Percentiles rank a stretch among this genome's conserved stretches.
Conservation (phyloP, 441 rosid genomes). For the Iberis amara region DNA sequence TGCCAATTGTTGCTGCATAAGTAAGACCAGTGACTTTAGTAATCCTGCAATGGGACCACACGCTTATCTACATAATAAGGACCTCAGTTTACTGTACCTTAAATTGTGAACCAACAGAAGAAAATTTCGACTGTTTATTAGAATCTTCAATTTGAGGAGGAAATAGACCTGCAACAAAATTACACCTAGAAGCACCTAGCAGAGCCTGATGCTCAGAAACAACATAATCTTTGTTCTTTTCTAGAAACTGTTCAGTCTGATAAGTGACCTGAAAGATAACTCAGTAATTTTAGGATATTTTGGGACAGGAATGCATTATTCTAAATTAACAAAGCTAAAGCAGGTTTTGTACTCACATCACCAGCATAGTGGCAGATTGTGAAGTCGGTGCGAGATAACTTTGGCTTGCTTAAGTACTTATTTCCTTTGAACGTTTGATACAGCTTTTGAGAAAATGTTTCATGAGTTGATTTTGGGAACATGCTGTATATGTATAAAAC, state of each 20-base stretch:
- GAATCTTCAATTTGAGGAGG: constrained; percentile 57
- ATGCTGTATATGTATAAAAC: constrained; percentile 41
- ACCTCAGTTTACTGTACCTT: constrained; percentile 49
- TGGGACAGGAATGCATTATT: constrained; percentile 3
- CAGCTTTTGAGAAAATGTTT: constrained; percentile 83
- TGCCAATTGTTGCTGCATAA: constrained; percentile 73
- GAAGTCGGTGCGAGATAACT: constrained; percentile 75
- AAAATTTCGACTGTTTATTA: constrained; percentile 71
- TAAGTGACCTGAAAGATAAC: constrained; percentile 66
- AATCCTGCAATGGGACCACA: constrained; percentile 11
- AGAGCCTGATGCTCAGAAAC: constrained; percentile 88
- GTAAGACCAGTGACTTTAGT: constrained; percentile 25
- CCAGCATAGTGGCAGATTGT: constrained; percentile 90
- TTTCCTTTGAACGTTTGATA: constrained; percentile 68
- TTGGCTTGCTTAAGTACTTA: constrained; percentile 78
- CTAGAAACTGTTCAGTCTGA: constrained; percentile 78
- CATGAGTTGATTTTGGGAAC: constrained; percentile 89
- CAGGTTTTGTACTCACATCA: constrained; percentile 52
- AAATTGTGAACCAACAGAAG: constrained; percentile 82
- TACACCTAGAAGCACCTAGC: constrained; percentile 66
- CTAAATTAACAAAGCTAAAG: constrained; percentile 6
- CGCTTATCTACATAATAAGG: constrained; percentile 11
- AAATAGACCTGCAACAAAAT: constrained; percentile 68
- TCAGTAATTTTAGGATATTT: constrained; percentile 13
- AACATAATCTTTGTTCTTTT: constrained; percentile 87